Base-by-base conservation (phyloP, 805 yeast species). In the Spathaspora girioi region DNA sequence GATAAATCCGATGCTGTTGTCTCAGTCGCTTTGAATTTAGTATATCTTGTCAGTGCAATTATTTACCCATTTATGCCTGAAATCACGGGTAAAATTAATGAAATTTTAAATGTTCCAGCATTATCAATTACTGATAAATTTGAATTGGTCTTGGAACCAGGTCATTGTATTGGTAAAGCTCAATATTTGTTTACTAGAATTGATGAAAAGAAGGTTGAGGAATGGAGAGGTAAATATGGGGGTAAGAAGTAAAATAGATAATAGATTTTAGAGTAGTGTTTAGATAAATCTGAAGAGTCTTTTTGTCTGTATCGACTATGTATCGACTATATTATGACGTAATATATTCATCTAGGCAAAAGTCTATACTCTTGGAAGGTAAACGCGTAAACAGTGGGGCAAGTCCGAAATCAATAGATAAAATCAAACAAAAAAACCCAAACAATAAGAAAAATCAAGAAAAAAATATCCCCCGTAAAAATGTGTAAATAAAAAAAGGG, bases 1-100 rank as follows among this genome's bases (percentile, higher is more conserved):
- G 89, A 80, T 32, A 83, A 82, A 62, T 82, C 96, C 12, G 97
- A 91, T 64, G 96, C 97, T 2, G 96, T 93, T 48, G 88, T 94
- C 50, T 96, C 89, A 56, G 87, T 89, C 49, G 97, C 96, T 53
- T 76, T 94, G 68, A 94, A 93, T 73, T 76, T 93, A 65, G 83
- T 93, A 47, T 92, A 91, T 71, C 72, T 90, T 56, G 83, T 94
- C n/a, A 82, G 93, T 43, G 83, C 97, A 0, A 70, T 94, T 48
- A 78, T 91, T 50, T 76, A 81, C 46, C 99, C 99, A 58, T 94
- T 79, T 73, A 89, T 94, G 83, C 99, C 99, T 43, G 91, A 81
- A 56, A 87, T 92, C 38, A 69, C 89, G 8, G 70, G 71, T 45
- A 82, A 79, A 56, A 93, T 94, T 57, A 76, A 79, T 62, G 81